Percentiles rank a stretch among this genome's conserved stretches.
Conservation (phyloP, 352 stramenopile genomes). For the Saprolegnia diclina region DNA sequence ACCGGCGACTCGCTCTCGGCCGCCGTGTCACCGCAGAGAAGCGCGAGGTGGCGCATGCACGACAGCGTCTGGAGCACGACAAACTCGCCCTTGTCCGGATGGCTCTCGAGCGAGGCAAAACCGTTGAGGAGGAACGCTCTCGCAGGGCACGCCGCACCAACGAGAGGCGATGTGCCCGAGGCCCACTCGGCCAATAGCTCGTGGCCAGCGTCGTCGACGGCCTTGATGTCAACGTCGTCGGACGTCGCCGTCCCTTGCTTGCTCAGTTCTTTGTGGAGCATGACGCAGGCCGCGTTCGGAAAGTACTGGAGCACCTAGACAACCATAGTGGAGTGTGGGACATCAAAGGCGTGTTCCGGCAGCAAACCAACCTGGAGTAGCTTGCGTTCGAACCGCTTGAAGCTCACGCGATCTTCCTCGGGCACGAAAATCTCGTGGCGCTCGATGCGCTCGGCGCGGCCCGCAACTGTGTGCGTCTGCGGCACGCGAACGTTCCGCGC, state of each 20-base stretch:
- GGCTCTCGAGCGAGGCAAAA: constrained; percentile 79
- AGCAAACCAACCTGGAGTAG: not conserved
- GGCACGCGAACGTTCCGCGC: constrained; percentile 81
- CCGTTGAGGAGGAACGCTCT: constrained; percentile 74
- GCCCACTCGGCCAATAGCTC: not conserved
- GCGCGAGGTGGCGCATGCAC: constrained; percentile 71
- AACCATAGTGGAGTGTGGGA: not conserved
- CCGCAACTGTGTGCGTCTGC: constrained; percentile 83
- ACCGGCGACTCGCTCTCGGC: constrained; percentile 16
- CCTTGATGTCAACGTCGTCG: not conserved
- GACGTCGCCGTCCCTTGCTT: not conserved
- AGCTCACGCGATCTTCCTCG: constrained; percentile 18
- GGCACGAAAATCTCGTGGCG: constrained; percentile 27
- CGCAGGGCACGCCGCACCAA: constrained; percentile 70
- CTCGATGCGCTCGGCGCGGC: constrained; percentile 55
- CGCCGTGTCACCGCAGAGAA: constrained; percentile 59
- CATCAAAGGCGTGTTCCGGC: no score
- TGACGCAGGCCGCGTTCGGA: not conserved
- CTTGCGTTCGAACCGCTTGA: constrained; percentile 21
- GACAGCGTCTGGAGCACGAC: constrained; percentile 80
- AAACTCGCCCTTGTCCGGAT: constrained; percentile 83
- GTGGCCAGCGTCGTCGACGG: not conserved
- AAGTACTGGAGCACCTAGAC: constrained; percentile 7
- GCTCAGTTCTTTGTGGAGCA: not conserved
- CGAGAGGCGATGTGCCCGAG: not conserved